Base-by-base conservation (phyloP, 129 eudicot genomes). In the Solidago caesia region DNA sequence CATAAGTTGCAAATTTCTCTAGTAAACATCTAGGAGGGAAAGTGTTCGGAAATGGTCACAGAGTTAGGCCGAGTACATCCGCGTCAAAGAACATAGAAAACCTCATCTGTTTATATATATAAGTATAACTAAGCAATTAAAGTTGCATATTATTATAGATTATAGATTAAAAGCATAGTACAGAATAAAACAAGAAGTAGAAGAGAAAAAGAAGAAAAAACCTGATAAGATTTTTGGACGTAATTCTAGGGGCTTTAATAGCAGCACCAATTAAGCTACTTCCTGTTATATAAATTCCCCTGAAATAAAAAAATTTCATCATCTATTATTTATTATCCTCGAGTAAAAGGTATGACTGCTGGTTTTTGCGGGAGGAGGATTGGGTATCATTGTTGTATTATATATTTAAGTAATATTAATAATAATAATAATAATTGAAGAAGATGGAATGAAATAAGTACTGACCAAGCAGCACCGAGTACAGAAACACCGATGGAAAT, bases 401-500 rank as follows among this genome's bases (percentile, higher is more conserved):
- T 51, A 12, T 52, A 8, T 0, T 53, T 52, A 52, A 52, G 15
- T 11, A 52, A 52, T 0, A 52, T 21, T 21, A 21, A 21, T 21
- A 21, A 21, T 21, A 29, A 10, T 8, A 62, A 62, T 5, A 61
- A 27, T 10, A n/a, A 56, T 2, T 26, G n/a, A 61, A 27, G 42
- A 64, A 44, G 21, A 75, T 5, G 7, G 68, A 71, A 53, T 47
- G 53, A 25, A 49, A 27, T 55, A 21, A 42, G 62, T 61, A 10
- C 68, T 11, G 79, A 90, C 98, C 98, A 94, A 25, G 98, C 98
- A 26, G 98, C 97, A 55, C 98, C 98, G 79, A 93, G 96, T 64
- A 93, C 98, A 55, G 98, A 93, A 25, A 93, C 93, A 75, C 98
- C 98, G 73, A 94, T 94, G 11, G 98, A 84, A 25, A 94, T 73